phyloP scores from a whole-genome alignment of 1,284 basidiomycete genomes.

The Paramarasmius palmivorus region DNA sequence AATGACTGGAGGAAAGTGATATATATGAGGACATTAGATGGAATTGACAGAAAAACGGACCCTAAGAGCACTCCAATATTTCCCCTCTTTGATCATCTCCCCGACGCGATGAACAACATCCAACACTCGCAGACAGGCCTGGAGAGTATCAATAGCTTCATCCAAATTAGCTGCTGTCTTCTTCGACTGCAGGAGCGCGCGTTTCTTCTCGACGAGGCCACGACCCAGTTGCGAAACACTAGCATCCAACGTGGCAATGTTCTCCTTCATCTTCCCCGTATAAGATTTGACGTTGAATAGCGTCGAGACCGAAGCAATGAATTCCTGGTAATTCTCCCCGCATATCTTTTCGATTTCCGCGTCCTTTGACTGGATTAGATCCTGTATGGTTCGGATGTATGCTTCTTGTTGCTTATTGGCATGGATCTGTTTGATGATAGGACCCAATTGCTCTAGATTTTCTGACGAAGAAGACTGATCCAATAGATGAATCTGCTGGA shows the following conservation, averaged over 20 bases:
- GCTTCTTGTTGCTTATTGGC: conserved; percentile 88
- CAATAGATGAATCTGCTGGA: conserved; percentile 85
- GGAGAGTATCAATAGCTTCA: conserved; percentile 93
- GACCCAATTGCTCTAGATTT: conserved; percentile 91
- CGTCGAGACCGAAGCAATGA: conserved; percentile 94
- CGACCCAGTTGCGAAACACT: conserved; percentile 79
- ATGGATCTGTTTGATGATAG: conserved; percentile 93
- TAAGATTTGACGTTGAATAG: conserved; percentile 93
- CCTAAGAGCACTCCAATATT: conserved; percentile 95
- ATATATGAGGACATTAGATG: conserved; percentile 23
- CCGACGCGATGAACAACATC: conserved; percentile 95
- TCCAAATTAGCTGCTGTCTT: conserved; percentile 93
- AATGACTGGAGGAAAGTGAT: conserved; percentile 63
- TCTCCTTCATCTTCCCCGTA: conserved; percentile 80
- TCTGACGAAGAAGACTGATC: conserved; percentile 85
- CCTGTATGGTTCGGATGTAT: conserved; percentile 85
- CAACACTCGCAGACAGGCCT: conserved; percentile 88
- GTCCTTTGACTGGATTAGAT: conserved; percentile 92
- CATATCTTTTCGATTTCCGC: conserved; percentile 96
- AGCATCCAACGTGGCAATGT: conserved; percentile 69
- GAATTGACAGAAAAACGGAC: conserved; percentile 54
- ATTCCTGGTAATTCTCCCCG: conserved; percentile 96
- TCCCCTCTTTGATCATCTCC: conserved; percentile 88
- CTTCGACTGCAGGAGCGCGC: conserved; percentile 83
- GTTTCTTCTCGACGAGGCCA: conserved; percentile 90